Conservation (phyloP, 352 stramenopile species). For the Globisporangium cylindrosporum region DNA sequence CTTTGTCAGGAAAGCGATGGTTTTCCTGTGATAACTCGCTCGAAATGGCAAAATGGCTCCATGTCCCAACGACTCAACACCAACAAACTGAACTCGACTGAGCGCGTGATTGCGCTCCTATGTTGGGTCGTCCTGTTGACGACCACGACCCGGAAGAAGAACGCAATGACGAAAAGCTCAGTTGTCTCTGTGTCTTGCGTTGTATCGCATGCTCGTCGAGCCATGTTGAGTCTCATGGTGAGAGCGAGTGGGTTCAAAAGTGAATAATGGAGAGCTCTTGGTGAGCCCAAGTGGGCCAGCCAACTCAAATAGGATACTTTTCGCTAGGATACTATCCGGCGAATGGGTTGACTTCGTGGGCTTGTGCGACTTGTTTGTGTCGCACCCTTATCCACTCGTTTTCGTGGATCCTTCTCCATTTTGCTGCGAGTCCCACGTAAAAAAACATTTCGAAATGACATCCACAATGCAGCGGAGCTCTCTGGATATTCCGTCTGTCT, state of each 20-base stretch:
- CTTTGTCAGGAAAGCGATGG: not conserved
- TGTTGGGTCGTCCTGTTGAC: not conserved
- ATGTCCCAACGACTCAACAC: not conserved
- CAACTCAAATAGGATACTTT: not conserved
- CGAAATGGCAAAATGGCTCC: not conserved
- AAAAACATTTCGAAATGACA: not conserved
- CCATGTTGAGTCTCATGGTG: not conserved
- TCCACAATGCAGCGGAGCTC: not conserved
- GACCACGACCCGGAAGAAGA: not conserved
- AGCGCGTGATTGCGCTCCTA: not conserved
- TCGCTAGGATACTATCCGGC: not conserved
- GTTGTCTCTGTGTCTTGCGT: not conserved
- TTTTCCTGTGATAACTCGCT: not conserved
- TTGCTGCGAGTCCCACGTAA: not conserved
- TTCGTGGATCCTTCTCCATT: not conserved
- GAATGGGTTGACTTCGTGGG: not conserved
- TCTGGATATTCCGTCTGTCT: not conserved
- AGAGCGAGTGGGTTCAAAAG: not conserved
- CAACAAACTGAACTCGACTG: not conserved
- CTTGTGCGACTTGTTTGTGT: not conserved
- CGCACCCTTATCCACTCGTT: not conserved
- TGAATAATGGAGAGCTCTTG: not conserved
- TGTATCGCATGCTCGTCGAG: not conserved
- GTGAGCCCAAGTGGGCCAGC: not conserved
- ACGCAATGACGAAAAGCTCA: not conserved